A percentile compares a stretch with the other conserved stretches of the same genome.
phyloP scores from a whole-genome alignment of 2,329 filamentous ascomycete genomes.

The Macroventuria anomochaeta region DNA sequence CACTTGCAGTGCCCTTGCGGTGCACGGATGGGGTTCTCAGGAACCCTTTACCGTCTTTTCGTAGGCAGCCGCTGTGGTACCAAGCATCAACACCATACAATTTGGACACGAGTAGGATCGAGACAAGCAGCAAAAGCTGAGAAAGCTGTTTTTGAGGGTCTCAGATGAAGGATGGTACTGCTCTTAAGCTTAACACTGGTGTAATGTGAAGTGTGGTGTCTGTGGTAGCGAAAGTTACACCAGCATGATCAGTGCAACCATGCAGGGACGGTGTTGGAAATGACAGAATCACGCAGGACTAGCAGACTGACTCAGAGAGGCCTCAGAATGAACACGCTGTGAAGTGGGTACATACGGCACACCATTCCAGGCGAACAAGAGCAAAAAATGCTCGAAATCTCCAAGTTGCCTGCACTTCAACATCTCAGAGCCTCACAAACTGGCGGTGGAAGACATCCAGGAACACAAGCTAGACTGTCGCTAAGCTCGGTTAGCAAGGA shows the following conservation, averaged over 20 bases:
- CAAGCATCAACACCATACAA: not conserved
- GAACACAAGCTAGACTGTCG: slow-evolving; percentile 5
- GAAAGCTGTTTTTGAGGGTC: not conserved
- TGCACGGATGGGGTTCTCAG: slow-evolving; percentile 5
- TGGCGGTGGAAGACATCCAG: slow-evolving; percentile 11
- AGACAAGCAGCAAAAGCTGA: too few species aligned
- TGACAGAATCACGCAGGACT: slow-evolving; percentile 7
- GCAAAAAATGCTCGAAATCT: not conserved
- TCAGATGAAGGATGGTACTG: not conserved
- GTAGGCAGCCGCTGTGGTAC: slow-evolving; percentile 13
- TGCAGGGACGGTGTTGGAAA: not conserved
- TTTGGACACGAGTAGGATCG: not conserved
- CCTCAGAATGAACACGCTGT: too few species aligned
- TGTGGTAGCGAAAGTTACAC: slow-evolving; percentile 9
- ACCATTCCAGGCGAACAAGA: not conserved
- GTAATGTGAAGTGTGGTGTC: not conserved
- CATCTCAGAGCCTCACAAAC: not conserved
- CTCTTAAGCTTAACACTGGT: slow-evolving; percentile 4
- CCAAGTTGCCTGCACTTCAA: not conserved
- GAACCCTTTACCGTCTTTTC: slow-evolving; percentile 11
- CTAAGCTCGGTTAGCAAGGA: slow-evolving; percentile 4
- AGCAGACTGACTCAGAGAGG: not conserved
- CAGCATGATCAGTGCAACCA: slow-evolving; percentile 6
- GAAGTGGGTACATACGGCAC: too few species aligned
- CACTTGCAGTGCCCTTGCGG: slow-evolving; percentile 18